Base-by-base conservation (phyloP, 169 alveolate species). In the Eimeria acervulina region DNA sequence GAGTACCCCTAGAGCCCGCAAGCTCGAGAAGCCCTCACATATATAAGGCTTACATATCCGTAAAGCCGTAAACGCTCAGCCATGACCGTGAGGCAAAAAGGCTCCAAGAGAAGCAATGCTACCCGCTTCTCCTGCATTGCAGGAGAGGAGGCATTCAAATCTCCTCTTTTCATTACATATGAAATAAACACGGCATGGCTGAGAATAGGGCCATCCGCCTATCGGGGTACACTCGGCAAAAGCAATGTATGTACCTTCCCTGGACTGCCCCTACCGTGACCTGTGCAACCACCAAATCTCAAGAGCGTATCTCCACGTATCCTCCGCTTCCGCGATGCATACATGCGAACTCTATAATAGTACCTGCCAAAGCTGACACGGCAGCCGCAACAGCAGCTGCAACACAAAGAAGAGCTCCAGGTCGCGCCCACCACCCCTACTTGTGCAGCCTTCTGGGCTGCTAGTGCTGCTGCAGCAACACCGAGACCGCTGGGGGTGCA, bases 401-500 rank as follows among this genome's bases (percentile, higher is more conserved):
- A 23, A 26, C 63, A 8, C 2, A 26, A 38, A 26, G 15, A 38
- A 26, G 31, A 1, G 61, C 61, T 26, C 38, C 21, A 23, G 87
- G 36, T 42, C 28, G 38, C 36, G 26, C 38, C 87, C 80, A 68
- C 28, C 23, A 68, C 47, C 80, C 23, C 42, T 68, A 1, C n/a
- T 68, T 68, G 80, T 76, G 36, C 31, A 63, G 38, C 63, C 31
- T 3, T 76, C 87, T 2, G 87, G 12, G 61, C 21, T 42, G 87
- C 87, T n/a, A 76, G 23, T 76, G 63, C 87, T 19, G 87, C 87
- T 8, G 40, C 59, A 13, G 87, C 61, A 40, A 42, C 87, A 44
- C 23, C 63, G 31, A 36, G 40, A 10, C 21, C n/a, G 26, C 61
- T 76, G 36, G 59, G 28, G 31, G 17, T 1, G 63, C 87, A 23